Conservation (phyloP, 331 rosid species). For the Malus hybrid region DNA sequence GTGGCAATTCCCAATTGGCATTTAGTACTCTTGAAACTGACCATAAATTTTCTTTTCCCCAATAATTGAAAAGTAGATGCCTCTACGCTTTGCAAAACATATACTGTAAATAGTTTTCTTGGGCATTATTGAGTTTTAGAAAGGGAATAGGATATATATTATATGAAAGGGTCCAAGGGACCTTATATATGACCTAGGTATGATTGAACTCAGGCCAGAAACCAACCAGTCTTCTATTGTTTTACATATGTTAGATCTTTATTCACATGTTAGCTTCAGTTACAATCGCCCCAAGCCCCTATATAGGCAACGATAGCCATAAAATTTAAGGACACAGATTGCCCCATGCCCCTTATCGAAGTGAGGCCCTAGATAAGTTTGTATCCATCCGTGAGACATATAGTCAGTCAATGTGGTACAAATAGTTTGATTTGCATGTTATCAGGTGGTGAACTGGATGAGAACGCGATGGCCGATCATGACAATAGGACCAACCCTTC, state of each 20-base stretch:
- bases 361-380: neutral
- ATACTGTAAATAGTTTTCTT: neutral
- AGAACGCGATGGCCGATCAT: slow-evolving; percentile 10
- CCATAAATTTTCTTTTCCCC: neutral
- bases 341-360: neutral
- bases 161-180: neutral
- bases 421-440: neutral
- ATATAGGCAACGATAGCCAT: neutral
- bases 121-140: neutral
- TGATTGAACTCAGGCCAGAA: neutral
- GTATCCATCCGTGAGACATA: neutral
- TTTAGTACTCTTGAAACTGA: neutral
- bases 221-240: neutral
- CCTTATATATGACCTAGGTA: neutral
- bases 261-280: neutral
- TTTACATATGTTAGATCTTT: neutral
- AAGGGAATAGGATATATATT: too few relatives aligned
- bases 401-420: neutral
- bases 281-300: neutral
- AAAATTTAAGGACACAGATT: neutral
- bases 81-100: neutral
- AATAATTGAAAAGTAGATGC: neutral
- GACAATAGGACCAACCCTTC: slow-evolving; percentile 26
- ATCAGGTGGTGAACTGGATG: slow-evolving; percentile 19
- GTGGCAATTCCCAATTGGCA: neutral